Evolutionary conservation across 345 rosid genomes (phyloP).

Genomic region (Syzygium grande): DNA sequence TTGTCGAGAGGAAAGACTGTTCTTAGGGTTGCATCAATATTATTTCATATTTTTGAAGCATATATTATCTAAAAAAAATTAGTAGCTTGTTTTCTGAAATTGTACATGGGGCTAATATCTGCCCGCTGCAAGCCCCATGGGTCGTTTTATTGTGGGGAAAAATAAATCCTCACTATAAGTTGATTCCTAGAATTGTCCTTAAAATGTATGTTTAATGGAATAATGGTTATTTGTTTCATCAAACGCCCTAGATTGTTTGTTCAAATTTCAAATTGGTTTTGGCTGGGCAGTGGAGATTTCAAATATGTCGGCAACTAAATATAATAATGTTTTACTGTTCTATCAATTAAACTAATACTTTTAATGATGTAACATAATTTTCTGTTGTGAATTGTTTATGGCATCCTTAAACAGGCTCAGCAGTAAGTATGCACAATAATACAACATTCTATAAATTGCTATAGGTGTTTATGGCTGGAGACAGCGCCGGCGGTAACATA

Average conservation of each 20-base stretch:
- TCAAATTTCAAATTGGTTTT: too few species aligned
- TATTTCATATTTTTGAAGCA: too few species aligned
- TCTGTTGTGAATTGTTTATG: not conserved
- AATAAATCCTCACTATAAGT: too few species aligned
- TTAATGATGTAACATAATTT: not conserved
- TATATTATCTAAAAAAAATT: too few species aligned
- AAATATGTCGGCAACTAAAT: not conserved
- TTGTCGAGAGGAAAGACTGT: too few species aligned
- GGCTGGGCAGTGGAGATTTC: not conserved
- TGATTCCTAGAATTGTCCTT: not conserved
- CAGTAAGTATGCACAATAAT: not conserved
- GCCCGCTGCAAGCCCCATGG: too few species aligned
- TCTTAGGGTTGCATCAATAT: too few species aligned
- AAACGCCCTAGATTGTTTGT: not conserved
- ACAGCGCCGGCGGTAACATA: constrained; percentile 31
- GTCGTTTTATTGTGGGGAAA: too few species aligned
- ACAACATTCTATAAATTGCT: not conserved
- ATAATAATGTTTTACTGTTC: not conserved
- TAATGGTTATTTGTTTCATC: too few species aligned
- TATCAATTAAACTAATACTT: not conserved
- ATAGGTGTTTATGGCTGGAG: constrained; percentile 24
- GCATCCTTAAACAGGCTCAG: not conserved
- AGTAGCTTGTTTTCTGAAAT: too few species aligned
- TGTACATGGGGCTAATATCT: too few species aligned
- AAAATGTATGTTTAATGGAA: not conserved